These are phyloP conservation scores for Apiospora saccharicola DNA, from an alignment of 2,329 filamentous ascomycete genomes.

Conservation along the genomic window DNA sequence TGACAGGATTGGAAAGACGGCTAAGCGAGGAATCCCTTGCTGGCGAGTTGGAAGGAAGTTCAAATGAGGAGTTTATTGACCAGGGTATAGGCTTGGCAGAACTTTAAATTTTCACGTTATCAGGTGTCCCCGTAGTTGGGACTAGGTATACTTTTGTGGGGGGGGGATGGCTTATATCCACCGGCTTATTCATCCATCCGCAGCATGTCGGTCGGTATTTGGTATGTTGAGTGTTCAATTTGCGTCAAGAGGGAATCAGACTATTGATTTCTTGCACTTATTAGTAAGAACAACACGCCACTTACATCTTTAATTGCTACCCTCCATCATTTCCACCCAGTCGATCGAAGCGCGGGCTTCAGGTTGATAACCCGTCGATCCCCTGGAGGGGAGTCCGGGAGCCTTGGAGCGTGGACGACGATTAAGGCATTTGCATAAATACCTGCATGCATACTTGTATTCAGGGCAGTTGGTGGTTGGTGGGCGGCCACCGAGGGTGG, in stretches of 20 bases:
- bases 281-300: background rate
- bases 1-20: no score
- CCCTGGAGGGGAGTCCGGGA: no score
- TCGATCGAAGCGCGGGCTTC: background rate
- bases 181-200: background rate
- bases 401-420: no score
- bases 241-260: background rate
- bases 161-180: background rate
- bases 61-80: background rate
- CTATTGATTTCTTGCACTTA: conserved; percentile 3
- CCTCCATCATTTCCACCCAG: background rate
- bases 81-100: background rate
- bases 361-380: background rate
- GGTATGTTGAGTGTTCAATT: background rate
- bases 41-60: no score
- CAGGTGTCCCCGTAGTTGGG: background rate
- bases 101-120: background rate
- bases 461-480: background rate
- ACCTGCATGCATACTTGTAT: background rate
- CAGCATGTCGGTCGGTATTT: background rate
- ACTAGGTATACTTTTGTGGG: background rate
- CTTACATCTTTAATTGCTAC: background rate
- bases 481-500: background rate
- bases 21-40: background rate
- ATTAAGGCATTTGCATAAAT: background rate